Evolutionary conservation across 306 rosid genomes (phyloP).

Genomic region (Hippophae rhamnoides): DNA sequence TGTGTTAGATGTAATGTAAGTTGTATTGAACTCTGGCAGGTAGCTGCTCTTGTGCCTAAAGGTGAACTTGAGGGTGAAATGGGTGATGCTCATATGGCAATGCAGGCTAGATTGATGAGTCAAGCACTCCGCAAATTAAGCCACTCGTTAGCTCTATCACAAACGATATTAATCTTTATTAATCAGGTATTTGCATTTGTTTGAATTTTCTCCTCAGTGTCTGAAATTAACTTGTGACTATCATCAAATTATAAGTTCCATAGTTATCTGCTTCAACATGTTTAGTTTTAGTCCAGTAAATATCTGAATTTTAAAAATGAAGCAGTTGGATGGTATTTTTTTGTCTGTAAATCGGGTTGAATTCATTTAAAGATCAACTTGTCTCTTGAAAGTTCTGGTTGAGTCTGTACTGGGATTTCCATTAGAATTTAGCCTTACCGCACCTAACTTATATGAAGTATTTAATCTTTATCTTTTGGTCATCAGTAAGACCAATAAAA

Average conservation of each 20-base stretch:
- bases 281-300: too few species aligned
- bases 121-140: slow-evolving; percentile 66
- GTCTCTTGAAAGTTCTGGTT: too few species aligned
- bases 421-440: too few species aligned
- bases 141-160: slow-evolving; percentile 52
- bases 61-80: slow-evolving; percentile 53
- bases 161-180: slow-evolving; percentile 52
- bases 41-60: slow-evolving; percentile 84
- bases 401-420: too few species aligned
- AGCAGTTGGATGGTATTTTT: too few species aligned
- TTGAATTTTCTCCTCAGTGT: slow-evolving; percentile 8
- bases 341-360: too few species aligned
- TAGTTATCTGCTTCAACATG: background rate
- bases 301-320: too few species aligned
- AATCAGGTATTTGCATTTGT: slow-evolving; percentile 51
- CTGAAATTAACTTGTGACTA: background rate
- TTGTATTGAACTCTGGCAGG: slow-evolving; percentile 30
- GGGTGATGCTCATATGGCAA: slow-evolving; percentile 29
- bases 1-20: too few species aligned
- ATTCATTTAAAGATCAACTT: too few species aligned
- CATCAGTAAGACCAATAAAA: too few species aligned
- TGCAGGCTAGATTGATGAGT: slow-evolving; percentile 53
- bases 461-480: too few species aligned
- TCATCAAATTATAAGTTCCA: background rate
- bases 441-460: too few species aligned